These are phyloP conservation scores for Colletotrichum horii DNA, from an alignment of 2,329 filamentous ascomycete genomes.

Conservation along the genomic window DNA sequence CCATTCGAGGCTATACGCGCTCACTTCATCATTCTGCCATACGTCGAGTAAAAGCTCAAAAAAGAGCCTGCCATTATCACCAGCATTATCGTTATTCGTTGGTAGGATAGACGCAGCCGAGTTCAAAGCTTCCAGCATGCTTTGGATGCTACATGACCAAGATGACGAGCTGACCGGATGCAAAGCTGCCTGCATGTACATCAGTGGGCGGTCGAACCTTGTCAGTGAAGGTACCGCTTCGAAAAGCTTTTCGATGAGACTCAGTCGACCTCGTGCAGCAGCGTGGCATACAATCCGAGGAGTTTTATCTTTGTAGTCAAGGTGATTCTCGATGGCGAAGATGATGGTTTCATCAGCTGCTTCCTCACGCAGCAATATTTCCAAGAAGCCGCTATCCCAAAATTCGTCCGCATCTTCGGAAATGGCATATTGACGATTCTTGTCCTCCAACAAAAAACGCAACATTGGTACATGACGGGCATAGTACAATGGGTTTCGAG, in stretches of 20 bases:
- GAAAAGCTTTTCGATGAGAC: not conserved
- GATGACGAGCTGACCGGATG: not conserved
- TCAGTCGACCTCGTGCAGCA: not conserved
- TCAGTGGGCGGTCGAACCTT: not conserved
- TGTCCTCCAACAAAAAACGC: not conserved
- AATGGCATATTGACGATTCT: not conserved
- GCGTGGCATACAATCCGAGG: not conserved
- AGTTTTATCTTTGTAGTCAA: not conserved
- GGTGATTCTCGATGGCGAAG: not conserved
- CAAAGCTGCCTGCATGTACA: not conserved
- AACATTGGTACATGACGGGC: not conserved
- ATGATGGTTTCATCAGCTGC: not conserved
- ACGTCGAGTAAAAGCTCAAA: not conserved
- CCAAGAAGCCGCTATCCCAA: fast-evolving
- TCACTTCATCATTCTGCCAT: not conserved
- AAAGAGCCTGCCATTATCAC: not conserved
- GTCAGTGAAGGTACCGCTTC: not conserved
- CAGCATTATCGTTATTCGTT: not conserved
- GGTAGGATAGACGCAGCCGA: not conserved
- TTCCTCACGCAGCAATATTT: not conserved
- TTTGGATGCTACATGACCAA: not conserved
- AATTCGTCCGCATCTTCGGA: not conserved
- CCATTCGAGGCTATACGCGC: not conserved
- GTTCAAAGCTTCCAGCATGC: not conserved
- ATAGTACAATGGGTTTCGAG: not conserved